Conservation (phyloP, 306 rosid species). For the Fagus sylvatica region DNA sequence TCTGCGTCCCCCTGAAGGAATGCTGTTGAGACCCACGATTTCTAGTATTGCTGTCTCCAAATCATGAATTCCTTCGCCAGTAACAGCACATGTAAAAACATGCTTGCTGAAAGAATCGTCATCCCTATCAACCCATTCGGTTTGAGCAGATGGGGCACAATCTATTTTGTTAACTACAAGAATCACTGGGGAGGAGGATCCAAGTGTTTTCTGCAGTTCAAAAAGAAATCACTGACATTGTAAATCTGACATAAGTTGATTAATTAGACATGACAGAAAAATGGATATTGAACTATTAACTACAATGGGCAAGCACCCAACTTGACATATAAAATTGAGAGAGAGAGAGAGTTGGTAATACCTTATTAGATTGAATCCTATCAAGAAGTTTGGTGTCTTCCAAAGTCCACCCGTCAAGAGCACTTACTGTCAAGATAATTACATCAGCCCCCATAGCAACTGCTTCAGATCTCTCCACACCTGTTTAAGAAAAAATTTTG, state of each 20-base stretch:
- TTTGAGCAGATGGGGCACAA: slow-evolving; percentile 46
- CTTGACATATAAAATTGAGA: slow-evolving; percentile 4
- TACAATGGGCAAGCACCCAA: background rate
- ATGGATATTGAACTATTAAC: background rate
- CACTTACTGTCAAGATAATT: slow-evolving; percentile 81
- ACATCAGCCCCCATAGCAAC: slow-evolving; percentile 92
- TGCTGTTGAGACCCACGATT: slow-evolving; percentile 69
- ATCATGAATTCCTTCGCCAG: slow-evolving; percentile 85
- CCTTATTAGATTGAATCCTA: slow-evolving; percentile 79
- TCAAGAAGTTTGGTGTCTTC: slow-evolving; percentile 79
- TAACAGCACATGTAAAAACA: slow-evolving; percentile 82
- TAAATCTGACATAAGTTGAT: slow-evolving; percentile 9
- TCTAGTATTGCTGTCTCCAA: slow-evolving; percentile 76
- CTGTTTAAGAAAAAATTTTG: slow-evolving; percentile 41
- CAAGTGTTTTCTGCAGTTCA: slow-evolving; percentile 53
- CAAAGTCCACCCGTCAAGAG: slow-evolving; percentile 84
- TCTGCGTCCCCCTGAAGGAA: slow-evolving; percentile 69
- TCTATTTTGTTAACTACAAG: slow-evolving; percentile 92
- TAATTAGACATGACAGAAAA: slow-evolving; percentile 9
- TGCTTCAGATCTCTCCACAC: slow-evolving; percentile 96
- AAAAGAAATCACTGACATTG: slow-evolving; percentile 21
- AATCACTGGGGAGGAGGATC: slow-evolving; percentile 71
- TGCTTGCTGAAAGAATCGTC: slow-evolving; percentile 50
- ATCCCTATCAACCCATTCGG: slow-evolving; percentile 37
- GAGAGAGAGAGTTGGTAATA: slow-evolving; percentile 21